These are phyloP conservation scores for Apiospora koreana DNA, from an alignment of 2,329 filamentous ascomycete species.

Conservation along the genomic window DNA sequence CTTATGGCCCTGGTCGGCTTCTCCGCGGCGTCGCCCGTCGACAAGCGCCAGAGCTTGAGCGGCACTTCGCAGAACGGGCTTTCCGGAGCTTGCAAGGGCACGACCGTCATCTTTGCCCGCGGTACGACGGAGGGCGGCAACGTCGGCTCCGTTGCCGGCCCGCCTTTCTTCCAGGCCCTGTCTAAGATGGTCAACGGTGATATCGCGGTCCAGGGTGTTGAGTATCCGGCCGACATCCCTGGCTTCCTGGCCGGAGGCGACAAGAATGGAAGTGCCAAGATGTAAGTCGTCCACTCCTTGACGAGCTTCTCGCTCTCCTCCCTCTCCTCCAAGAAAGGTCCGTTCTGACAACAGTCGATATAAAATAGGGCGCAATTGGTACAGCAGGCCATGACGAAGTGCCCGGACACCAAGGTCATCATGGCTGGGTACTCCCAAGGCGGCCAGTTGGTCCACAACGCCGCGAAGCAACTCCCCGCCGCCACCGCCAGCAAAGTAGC, in stretches of 20 bases:
- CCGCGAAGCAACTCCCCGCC: slow-evolving; percentile 37
- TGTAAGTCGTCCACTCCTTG: slow-evolving; percentile 29
- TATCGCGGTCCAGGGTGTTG: slow-evolving; percentile 54
- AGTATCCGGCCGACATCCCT: slow-evolving; percentile 47
- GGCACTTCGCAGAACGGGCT: slow-evolving; percentile 13
- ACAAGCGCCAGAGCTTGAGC: slow-evolving; percentile 13
- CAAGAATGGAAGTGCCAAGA: slow-evolving; percentile 40
- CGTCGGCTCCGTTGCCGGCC: slow-evolving; percentile 50
- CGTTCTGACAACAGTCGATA: slow-evolving; percentile 17
- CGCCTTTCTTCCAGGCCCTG: slow-evolving; percentile 50
- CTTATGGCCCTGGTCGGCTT: slow-evolving; percentile 12
- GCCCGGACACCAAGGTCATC: slow-evolving; percentile 47
- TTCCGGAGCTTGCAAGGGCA: slow-evolving; percentile 38
- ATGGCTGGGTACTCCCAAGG: slow-evolving; percentile 49
- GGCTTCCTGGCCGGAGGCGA: slow-evolving; percentile 51
- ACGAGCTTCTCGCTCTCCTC: neutral
- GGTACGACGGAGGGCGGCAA: slow-evolving; percentile 55
- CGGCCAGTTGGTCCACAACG: slow-evolving; percentile 43
- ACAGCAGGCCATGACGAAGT: slow-evolving; percentile 38
- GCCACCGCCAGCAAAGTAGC: slow-evolving; percentile 32
- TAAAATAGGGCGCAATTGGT: slow-evolving; percentile 15
- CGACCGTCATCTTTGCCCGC: slow-evolving; percentile 58
- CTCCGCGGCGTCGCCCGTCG: slow-evolving; percentile 10
- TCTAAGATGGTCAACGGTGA: slow-evolving; percentile 40
- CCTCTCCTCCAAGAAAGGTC: neutral